A percentile compares a stretch with the other conserved stretches of the same genome.
phyloP scores from a whole-genome alignment of 2,329 filamentous ascomycete genomes.

The Myriosclerotinia scirpicola region DNA sequence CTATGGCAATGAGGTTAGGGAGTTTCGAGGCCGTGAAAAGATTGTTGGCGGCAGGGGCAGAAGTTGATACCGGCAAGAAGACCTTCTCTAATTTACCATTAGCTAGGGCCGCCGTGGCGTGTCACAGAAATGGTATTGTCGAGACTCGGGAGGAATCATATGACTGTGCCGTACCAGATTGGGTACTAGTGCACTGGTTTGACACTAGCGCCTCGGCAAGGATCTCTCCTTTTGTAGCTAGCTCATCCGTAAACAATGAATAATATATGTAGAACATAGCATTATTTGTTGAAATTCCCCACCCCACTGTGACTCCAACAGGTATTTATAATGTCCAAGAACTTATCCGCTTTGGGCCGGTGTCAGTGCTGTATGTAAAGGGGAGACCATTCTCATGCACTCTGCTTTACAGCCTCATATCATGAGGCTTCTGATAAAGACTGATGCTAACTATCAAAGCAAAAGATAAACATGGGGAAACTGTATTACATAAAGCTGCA shows the following conservation, averaged over 20 bases:
- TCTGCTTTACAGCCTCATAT: not conserved
- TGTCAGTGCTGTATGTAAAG: not conserved
- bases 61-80: constrained; percentile 5
- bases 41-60: not conserved
- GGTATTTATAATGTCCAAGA: not conserved
- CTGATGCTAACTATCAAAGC: not conserved
- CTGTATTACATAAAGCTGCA: constrained; percentile 4
- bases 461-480: not conserved
- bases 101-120: not conserved
- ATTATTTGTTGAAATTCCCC: no score
- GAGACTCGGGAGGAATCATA: no score
- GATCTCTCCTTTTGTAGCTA: no score
- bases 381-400: not conserved
- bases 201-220: no score
- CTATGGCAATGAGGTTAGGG: not conserved
- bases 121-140: not conserved
- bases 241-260: no score
- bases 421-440: not conserved
- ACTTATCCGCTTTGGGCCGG: not conserved
- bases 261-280: no score
- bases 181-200: no score
- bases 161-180: no score
- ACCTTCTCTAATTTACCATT: not conserved
- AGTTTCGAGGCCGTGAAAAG: not conserved
- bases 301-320: no score